Base-by-base conservation (phyloP, 495 filamentous ascomycete genomes). In the Aspergillus ostianus region DNA sequence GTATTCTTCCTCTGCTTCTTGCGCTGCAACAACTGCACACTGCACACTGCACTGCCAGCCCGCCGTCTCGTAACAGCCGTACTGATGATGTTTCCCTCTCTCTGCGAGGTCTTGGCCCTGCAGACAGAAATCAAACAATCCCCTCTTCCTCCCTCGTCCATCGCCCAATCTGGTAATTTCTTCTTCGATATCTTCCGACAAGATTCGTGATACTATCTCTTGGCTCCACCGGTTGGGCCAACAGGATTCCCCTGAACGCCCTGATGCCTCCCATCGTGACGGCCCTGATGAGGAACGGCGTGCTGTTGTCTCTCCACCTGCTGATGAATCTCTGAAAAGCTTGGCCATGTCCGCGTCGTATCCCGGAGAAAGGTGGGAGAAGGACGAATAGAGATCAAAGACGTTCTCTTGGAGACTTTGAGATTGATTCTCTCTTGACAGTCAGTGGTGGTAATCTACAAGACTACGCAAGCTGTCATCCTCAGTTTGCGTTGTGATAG, bases 261-360 rank as follows among this genome's bases (percentile, higher is more conserved):
- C 2, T 6, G 12, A 21, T 47, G 18, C 36, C 18, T 56, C 44
- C 7, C 27, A 56, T 56, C 54, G 27, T 55, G 44, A 48, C 44
- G 47, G 17, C 26, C 50, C 23, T 29, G 27, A 27, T 29, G 21
- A 29, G 21, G 50, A 51, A 26, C 27, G 20, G 47, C 55, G 30
- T 57, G 55, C 27, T 44, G 19, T n/a, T 44, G 15, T 30, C 55
- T 63, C 59, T 61, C 57, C 60, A 66, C 61, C 51, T 62, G 65
- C 57, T 64, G 62, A 60, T 64, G 61, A 57, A 58, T 62, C 51
- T 49, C 48, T 45, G 32, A 53, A 61, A 62, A 63, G 62, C 57
- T 62, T 67, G 62, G 62, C 62, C 47, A 8, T 58, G 46, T 58
- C 58, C 58, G 62, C 54, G 62, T 64, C 58, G 61, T 47, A 51